These are phyloP conservation scores for Plectosphaerella sp. DNA, from an alignment of 2,329 filamentous ascomycete species.

Conservation along the genomic window DNA sequence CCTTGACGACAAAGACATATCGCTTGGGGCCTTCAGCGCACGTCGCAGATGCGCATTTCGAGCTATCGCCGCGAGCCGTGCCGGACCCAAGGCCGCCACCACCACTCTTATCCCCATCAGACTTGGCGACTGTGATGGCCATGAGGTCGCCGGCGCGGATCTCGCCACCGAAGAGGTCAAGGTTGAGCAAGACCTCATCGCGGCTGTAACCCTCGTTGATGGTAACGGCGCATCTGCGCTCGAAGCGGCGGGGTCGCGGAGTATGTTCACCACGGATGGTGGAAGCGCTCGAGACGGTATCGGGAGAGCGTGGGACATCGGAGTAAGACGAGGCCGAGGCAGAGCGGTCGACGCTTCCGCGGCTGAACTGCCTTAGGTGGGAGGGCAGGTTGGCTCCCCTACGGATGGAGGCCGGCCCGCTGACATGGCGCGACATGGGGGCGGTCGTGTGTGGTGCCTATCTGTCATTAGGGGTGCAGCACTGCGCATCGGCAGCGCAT, in stretches of 20 bases:
- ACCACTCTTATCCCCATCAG: constrained; percentile 29
- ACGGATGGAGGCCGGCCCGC: constrained; percentile 33
- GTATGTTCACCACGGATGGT: constrained; percentile 33
- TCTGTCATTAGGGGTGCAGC: constrained; percentile 5
- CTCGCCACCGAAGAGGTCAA: constrained; percentile 61
- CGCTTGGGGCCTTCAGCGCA: constrained; percentile 27
- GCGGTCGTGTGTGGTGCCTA: not conserved
- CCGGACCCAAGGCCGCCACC: constrained; percentile 9
- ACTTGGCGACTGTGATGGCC: constrained; percentile 61
- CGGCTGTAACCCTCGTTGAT: constrained; percentile 71
- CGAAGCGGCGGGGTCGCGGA: constrained; percentile 24
- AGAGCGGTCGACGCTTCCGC: constrained; percentile 38
- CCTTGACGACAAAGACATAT: constrained; percentile 70
- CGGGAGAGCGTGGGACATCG: constrained; percentile 39
- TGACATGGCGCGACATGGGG: constrained; percentile 37
- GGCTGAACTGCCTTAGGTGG: constrained; percentile 50
- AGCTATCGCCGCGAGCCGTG: constrained; percentile 6
- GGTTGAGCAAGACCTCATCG: constrained; percentile 77
- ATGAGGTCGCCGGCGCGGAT: constrained; percentile 66
- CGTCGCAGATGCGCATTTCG: constrained; percentile 1
- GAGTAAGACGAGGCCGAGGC: constrained; percentile 18
- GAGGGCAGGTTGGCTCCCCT: constrained; percentile 44
- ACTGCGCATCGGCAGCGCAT: constrained; percentile 1
- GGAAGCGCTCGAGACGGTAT: constrained; percentile 46
- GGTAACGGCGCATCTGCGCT: constrained; percentile 48